Conservation (phyloP, 2,329 filamentous ascomycete species). For the Trichothecium sympodiale region DNA sequence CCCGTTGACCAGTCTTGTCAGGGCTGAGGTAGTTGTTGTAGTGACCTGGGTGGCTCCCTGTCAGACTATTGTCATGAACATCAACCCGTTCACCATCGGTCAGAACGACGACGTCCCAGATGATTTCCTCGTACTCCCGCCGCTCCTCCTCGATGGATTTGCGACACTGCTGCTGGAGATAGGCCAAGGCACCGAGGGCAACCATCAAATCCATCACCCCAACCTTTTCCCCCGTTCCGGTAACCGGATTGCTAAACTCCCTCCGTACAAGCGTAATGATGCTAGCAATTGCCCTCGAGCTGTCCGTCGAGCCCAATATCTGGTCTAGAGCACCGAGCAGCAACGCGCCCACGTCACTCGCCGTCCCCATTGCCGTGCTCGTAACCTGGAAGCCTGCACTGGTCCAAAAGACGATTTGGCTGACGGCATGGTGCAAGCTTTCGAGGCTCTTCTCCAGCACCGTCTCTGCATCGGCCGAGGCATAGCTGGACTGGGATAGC, state of each 20-base stretch:
- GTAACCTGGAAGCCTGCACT: constrained; percentile 49
- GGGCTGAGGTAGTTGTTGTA: neutral
- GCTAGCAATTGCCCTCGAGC: constrained; percentile 54
- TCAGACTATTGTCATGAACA: constrained; percentile 17
- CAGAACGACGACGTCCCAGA: constrained; percentile 58
- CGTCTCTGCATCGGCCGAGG: constrained; percentile 41
- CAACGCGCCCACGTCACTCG: constrained; percentile 45
- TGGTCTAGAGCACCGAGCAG: constrained; percentile 50
- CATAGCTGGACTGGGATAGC: constrained; percentile 33
- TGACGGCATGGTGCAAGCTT: constrained; percentile 44
- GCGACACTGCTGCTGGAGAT: constrained; percentile 47
- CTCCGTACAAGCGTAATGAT: constrained; percentile 53
- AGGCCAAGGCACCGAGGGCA: constrained; percentile 49
- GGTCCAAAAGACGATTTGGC: constrained; percentile 49
- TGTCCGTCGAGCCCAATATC: constrained; percentile 58
- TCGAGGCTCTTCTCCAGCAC: constrained; percentile 46
- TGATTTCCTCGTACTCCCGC: constrained; percentile 39
- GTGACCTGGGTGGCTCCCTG: constrained; percentile 3
- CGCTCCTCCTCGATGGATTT: constrained; percentile 38
- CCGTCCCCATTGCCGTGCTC: constrained; percentile 39
- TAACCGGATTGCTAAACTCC: constrained; percentile 53
- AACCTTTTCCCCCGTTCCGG: constrained; percentile 45
- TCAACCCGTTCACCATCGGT: constrained; percentile 48
- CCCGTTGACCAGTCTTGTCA: neutral
- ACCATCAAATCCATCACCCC: constrained; percentile 50